These are phyloP conservation scores for Cinnamomum micranthum DNA, from an alignment of 164 flowering plant genomes.

Conservation along the genomic window DNA sequence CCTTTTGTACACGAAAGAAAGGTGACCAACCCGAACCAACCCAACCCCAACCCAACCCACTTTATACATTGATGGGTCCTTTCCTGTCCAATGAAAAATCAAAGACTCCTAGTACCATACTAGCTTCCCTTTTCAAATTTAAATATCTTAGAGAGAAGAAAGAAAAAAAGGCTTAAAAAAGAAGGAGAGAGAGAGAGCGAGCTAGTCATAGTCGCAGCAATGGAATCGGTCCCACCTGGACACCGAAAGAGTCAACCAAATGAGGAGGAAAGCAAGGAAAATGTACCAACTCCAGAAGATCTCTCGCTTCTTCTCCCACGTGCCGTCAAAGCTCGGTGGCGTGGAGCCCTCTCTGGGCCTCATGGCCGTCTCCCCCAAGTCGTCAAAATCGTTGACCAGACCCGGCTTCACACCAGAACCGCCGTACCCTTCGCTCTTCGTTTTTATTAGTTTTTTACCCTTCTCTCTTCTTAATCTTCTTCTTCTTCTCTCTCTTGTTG, in stretches of 20 bases:
- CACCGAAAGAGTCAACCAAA: slow-evolving; percentile 3
- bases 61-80: too few species aligned
- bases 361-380: slow-evolving; percentile 1
- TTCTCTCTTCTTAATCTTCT: neutral
- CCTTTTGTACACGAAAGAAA: too few species aligned
- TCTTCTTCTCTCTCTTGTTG: neutral
- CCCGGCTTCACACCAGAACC: slow-evolving; percentile 25
- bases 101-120: too few species aligned
- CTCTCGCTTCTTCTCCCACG: slow-evolving; percentile 2
- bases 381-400: slow-evolving; percentile 2
- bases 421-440: slow-evolving; percentile 36
- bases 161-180: too few species aligned
- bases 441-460: slow-evolving; percentile 12
- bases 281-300: neutral
- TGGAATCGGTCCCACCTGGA: slow-evolving; percentile 1
- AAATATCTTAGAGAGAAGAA: too few species aligned
- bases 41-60: too few species aligned
- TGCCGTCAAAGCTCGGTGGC: neutral
- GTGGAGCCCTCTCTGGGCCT: neutral
- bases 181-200: neutral
- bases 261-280: neutral
- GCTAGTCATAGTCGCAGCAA: neutral
- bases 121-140: too few species aligned
- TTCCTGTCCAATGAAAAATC: too few species aligned
- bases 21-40: too few species aligned